These are phyloP conservation scores for Eragrostis nindensis DNA, from an alignment of 176 grass and related monocot genomes.

Conservation along the genomic window DNA sequence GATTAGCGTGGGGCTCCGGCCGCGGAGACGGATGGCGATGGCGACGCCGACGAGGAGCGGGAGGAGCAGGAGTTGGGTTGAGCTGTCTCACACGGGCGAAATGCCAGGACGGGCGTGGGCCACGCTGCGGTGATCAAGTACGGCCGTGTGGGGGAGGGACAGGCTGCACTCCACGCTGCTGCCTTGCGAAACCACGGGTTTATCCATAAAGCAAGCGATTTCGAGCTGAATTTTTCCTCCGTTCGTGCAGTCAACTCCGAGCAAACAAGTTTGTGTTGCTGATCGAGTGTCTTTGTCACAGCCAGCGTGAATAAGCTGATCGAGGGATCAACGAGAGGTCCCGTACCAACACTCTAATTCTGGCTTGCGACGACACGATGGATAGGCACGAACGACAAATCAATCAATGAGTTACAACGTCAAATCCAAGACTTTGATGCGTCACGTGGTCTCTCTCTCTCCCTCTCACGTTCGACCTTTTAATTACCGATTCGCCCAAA, in stretches of 20 bases:
- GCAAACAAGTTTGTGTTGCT: background rate
- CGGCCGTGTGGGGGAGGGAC: too few species aligned
- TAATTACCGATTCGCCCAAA: background rate
- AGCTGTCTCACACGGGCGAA: background rate
- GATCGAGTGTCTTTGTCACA: background rate
- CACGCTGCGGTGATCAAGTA: background rate
- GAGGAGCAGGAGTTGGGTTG: background rate
- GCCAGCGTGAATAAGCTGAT: background rate
- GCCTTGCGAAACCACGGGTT: too few species aligned
- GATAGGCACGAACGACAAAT: background rate
- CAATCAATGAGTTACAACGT: background rate
- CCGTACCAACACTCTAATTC: too few species aligned
- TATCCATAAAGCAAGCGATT: too few species aligned
- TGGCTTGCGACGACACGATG: background rate
- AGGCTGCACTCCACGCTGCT: background rate
- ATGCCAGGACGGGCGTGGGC: background rate
- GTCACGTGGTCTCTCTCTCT: background rate
- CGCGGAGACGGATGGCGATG: slow-evolving; percentile 9
- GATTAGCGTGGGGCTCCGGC: background rate
- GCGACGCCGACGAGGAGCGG: background rate
- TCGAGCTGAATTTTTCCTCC: too few species aligned
- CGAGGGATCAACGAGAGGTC: too few species aligned
- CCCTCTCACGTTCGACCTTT: background rate
- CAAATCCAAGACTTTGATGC: background rate
- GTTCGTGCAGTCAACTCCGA: too few species aligned